These are phyloP conservation scores for Schwanniomyces etchellsii DNA, from an alignment of 1,139 yeast species.

Conservation along the genomic window DNA sequence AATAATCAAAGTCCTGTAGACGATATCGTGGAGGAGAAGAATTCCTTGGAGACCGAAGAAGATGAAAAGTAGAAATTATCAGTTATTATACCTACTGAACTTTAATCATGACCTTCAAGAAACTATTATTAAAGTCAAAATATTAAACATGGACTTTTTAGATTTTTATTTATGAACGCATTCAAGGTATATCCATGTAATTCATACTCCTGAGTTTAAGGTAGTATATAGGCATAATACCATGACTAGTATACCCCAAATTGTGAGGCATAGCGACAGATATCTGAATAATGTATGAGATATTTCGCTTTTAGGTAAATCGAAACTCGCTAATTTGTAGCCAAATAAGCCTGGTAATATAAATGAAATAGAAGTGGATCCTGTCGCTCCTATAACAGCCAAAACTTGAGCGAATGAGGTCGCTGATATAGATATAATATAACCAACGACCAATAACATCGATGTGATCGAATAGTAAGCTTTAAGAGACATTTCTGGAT, in stretches of 20 bases:
- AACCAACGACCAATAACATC: slow-evolving; percentile 37
- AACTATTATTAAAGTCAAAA: not conserved
- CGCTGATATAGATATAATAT: slow-evolving; percentile 38
- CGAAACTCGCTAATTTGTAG: slow-evolving; percentile 40
- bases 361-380: slow-evolving; percentile 55
- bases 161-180: too few relatives aligned
- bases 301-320: slow-evolving; percentile 16
- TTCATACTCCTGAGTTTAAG: too few relatives aligned
- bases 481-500: slow-evolving; percentile 47
- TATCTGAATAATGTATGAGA: slow-evolving; percentile 20
- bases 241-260: slow-evolving; percentile 42
- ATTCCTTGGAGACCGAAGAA: slow-evolving; percentile 4
- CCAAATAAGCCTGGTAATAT: slow-evolving; percentile 58
- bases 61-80: not conserved
- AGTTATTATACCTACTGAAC: too few relatives aligned
- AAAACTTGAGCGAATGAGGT: slow-evolving; percentile 51
- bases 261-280: slow-evolving; percentile 25
- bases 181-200: too few relatives aligned
- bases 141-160: too few relatives aligned
- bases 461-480: slow-evolving; percentile 47
- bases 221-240: slow-evolving; percentile 34
- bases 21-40: slow-evolving; percentile 3
- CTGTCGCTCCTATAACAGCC: slow-evolving; percentile 58
- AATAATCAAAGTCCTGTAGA: too few relatives aligned
- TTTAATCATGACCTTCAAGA: not conserved